Base-by-base conservation (phyloP, 306 rosid species). In the Cucurbita argyrosperma region DNA sequence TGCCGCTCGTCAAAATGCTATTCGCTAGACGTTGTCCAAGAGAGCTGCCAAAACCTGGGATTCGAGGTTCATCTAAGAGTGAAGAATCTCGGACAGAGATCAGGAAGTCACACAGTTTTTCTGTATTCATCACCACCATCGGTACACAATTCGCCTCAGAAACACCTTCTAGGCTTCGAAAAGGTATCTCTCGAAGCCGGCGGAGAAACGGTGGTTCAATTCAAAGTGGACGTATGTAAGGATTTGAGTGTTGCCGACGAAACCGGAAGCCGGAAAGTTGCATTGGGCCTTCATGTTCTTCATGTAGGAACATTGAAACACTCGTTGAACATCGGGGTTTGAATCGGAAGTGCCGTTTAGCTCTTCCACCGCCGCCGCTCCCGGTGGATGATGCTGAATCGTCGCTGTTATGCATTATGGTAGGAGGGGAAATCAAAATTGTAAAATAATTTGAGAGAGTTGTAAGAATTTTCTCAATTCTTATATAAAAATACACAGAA, bases 211-310 rank as follows among this genome's bases (percentile, higher is more conserved):
- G 35, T 79, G 37, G 91, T 91, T 35, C 90, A 71, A 79, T 91
- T 95, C 75, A 84, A 80, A 60, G 90, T 95, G 14, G 88, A 85
- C 82, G 91, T 95, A 60, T 95, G 99, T 78, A 89, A 91, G 79
- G 96, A 95, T 80, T 81, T 95, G 84, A 89, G 91, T 57, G 84
- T 91, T 47, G 91, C 87, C 56, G 99, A 95, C 84, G 99, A 95
- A 80, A 52, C 68, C 68, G 99, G 99, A 76, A 86, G 77, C 47
- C 74, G 89, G 67, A 95, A 87, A 79, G 86, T 95, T 76, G 91
- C 91, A 4, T 76, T 91, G 77, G 99, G 99, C 63, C 74, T 77
- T 1, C 96, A 95, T 76, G 49, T 83, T 79, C 89, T 95, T 76
- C 97, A 91, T 80, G 92, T 91, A 40, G 99, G 97, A 79, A 81